These are phyloP conservation scores for Zymoseptoria tritici DNA, from an alignment of 2,329 filamentous ascomycete genomes.

Conservation along the genomic window DNA sequence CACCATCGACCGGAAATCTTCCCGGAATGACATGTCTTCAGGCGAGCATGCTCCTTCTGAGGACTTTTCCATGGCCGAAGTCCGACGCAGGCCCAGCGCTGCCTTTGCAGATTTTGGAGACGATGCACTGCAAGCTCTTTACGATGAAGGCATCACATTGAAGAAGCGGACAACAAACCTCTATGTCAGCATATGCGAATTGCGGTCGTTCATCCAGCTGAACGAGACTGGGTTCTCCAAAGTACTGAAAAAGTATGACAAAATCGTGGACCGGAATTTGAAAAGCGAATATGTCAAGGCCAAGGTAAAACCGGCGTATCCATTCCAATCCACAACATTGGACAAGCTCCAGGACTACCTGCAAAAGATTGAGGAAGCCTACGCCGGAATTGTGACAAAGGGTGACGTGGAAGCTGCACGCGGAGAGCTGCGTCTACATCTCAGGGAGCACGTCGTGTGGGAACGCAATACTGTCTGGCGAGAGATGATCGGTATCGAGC, in stretches of 20 bases:
- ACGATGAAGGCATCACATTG: conserved; percentile 69
- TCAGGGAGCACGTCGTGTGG: conserved; percentile 97
- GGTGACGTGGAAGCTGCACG: conserved; percentile 71
- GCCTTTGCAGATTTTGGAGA: conserved; percentile 74
- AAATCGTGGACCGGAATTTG: conserved; percentile 77
- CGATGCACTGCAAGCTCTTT: conserved; percentile 61
- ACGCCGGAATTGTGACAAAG: conserved; percentile 72
- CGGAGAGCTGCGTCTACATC: conserved; percentile 78
- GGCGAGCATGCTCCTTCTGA: conserved; percentile 13
- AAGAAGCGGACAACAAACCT: conserved; percentile 84
- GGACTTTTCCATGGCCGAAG: conserved; percentile 20
- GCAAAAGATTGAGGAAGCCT: conserved; percentile 65
- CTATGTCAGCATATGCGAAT: conserved; percentile 88
- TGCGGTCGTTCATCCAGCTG: conserved; percentile 91
- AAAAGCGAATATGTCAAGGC: conserved; percentile 68
- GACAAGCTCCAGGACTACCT: conserved; percentile 65
- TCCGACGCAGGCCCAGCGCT: conserved; percentile 57
- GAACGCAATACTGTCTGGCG: conserved; percentile 98
- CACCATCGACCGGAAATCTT: conserved; percentile 15
- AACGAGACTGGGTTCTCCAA: conserved; percentile 96
- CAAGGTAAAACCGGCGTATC: conserved; percentile 69
- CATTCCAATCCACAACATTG: conserved; percentile 70
- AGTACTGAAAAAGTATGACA: conserved; percentile 97
- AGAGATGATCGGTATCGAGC: conserved; percentile 96
- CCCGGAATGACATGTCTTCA: conserved; percentile 13